Evolutionary conservation across 2,329 filamentous ascomycete species (phyloP).

Genomic region (Trichoderma atrobrunneum): DNA sequence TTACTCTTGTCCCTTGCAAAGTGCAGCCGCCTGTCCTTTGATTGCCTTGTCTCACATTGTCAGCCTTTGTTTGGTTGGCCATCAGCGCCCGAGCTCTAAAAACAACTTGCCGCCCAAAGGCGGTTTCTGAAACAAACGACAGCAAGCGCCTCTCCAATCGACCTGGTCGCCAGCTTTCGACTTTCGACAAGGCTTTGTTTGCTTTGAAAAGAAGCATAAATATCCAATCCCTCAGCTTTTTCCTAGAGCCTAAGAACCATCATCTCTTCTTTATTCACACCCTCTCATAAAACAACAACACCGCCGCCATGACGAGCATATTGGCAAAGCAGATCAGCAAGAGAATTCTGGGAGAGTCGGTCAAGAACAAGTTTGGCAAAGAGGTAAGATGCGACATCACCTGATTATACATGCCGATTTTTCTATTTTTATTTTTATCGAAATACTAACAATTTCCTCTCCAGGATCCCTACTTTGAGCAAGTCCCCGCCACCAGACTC

Average conservation of each 20-base stretch:
- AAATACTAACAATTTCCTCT: slow-evolving; percentile 27
- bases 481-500: slow-evolving; percentile 70
- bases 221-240: background rate
- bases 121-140: slow-evolving; percentile 28
- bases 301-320: slow-evolving; percentile 47
- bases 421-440: background rate
- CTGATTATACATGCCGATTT: background rate
- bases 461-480: slow-evolving; percentile 88
- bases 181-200: slow-evolving; percentile 24
- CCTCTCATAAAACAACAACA: background rate
- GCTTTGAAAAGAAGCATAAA: slow-evolving; percentile 19
- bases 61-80: slow-evolving; percentile 15
- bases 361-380: slow-evolving; percentile 57
- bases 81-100: slow-evolving; percentile 20
- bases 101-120: slow-evolving; percentile 19
- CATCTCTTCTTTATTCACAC: background rate
- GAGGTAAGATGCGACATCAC: slow-evolving; percentile 41
- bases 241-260: background rate
- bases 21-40: background rate
- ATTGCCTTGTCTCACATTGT: slow-evolving; percentile 8
- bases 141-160: slow-evolving; percentile 23
- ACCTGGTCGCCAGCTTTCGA: background rate
- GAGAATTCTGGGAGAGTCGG: slow-evolving; percentile 55
- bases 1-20: background rate
- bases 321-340: slow-evolving; percentile 55